phyloP scores from a whole-genome alignment of 2,329 filamentous ascomycete genomes.

The Diatrype stigma region DNA sequence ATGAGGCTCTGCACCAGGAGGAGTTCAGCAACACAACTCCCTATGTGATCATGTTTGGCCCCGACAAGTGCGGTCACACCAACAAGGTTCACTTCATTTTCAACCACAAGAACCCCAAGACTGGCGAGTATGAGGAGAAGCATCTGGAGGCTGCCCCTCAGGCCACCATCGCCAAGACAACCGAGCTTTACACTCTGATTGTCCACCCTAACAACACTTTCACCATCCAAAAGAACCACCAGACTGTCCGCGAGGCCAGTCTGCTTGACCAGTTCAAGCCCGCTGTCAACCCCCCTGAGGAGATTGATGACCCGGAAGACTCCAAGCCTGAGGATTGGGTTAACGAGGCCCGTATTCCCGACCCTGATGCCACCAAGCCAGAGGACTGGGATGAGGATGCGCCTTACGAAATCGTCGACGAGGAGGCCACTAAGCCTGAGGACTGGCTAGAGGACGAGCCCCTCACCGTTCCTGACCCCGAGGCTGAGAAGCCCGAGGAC shows the following conservation, averaged over 20 bases:
- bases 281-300: conserved; percentile 86
- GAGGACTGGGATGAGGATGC: conserved; percentile 99
- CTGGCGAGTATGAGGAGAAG: conserved; percentile 99
- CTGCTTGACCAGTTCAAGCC: conserved; percentile 92
- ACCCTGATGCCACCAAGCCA: conserved; percentile 92
- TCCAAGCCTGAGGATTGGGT: conserved; percentile 95
- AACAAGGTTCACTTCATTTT: conserved; percentile 99
- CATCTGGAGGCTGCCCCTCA: conserved; percentile 81
- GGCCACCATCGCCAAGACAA: conserved; percentile 86
- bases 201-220: conserved; percentile 96
- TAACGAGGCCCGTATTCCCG: conserved; percentile 83
- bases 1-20: conserved; percentile 92
- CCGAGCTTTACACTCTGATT: conserved; percentile 92
- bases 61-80: conserved; percentile 97
- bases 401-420: conserved; percentile 91
- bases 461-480: conserved; percentile 78
- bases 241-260: conserved; percentile 81
- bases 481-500: conserved; percentile 95
- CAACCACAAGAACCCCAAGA: conserved; percentile 99
- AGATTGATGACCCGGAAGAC: conserved; percentile 94
- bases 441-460: conserved; percentile 96
- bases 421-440: conserved; percentile 84
- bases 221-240: conserved; percentile 86
- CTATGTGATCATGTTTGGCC: conserved; percentile 99
- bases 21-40: conserved; percentile 97